Evolutionary conservation across 176 grass and related monocot species (phyloP).

Genomic region (Aegilops speltoides): DNA sequence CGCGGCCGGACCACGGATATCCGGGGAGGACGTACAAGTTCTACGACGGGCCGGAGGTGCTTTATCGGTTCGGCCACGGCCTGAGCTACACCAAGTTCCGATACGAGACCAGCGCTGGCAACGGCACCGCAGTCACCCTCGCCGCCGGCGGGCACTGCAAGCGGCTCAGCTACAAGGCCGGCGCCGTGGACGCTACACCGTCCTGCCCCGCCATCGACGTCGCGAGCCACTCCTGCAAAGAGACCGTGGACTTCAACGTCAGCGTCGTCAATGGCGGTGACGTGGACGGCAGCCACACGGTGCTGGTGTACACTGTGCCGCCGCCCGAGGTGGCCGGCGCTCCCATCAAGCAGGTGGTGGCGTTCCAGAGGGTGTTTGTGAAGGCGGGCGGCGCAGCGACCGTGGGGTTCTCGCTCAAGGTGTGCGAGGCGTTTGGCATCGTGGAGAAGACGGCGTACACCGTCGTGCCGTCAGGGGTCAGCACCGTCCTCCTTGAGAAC

Average conservation of each 20-base stretch:
- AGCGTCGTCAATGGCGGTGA: conserved; percentile 33
- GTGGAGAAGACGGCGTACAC: conserved; percentile 51
- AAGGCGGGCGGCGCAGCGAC: background rate
- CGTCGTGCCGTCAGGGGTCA: conserved; percentile 37
- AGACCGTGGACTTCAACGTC: conserved; percentile 24
- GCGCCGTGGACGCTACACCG: background rate
- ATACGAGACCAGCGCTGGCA: conserved; percentile 12
- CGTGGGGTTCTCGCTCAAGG: conserved; percentile 32
- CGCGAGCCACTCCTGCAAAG: background rate
- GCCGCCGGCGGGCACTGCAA: conserved; percentile 23
- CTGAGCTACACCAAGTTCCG: conserved; percentile 38
- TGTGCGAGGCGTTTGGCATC: conserved; percentile 45
- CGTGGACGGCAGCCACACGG: conserved; percentile 14
- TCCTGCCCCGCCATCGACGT: conserved; percentile 9
- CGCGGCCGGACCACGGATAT: conserved; percentile 24
- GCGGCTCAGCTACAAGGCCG: conserved; percentile 29
- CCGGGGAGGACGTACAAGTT: conserved; percentile 51
- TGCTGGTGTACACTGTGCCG: conserved; percentile 38
- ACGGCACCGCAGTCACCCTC: background rate
- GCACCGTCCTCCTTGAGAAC: conserved; percentile 33
- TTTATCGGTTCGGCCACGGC: conserved; percentile 41
- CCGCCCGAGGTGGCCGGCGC: conserved; percentile 33
- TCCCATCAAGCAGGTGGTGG: conserved; percentile 47
- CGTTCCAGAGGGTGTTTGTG: conserved; percentile 48
- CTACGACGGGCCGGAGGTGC: conserved; percentile 16